Conservation (phyloP, 495 filamentous ascomycete genomes). For the Annulohypoxylon bovei region DNA sequence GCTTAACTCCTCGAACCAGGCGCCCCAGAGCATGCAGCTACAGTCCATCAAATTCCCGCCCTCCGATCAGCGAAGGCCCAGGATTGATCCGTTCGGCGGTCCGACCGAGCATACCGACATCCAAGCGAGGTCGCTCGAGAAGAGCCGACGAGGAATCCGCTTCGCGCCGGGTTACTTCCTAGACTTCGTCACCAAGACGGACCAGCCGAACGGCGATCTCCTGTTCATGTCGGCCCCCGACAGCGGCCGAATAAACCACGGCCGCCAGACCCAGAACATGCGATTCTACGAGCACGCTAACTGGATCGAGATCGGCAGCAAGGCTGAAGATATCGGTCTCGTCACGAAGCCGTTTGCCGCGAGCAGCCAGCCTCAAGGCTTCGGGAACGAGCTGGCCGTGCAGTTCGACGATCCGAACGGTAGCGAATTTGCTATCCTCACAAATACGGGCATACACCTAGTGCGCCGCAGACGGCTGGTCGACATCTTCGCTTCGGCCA, state of each 20-base stretch:
- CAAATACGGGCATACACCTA: constrained; percentile 86
- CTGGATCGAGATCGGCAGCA: constrained; percentile 76
- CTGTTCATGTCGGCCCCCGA: constrained; percentile 91
- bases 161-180: constrained; percentile 93
- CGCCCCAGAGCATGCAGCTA: constrained; percentile 95
- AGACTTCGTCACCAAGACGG: constrained; percentile 70
- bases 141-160: constrained; percentile 67
- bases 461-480: constrained; percentile 85
- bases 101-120: constrained; percentile 52
- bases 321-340: constrained; percentile 78
- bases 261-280: constrained; percentile 58
- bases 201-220: constrained; percentile 62
- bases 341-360: constrained; percentile 76
- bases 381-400: constrained; percentile 93
- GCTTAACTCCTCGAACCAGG: constrained; percentile 64
- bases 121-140: constrained; percentile 58
- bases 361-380: constrained; percentile 75
- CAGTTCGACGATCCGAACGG: constrained; percentile 84
- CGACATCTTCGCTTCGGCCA: constrained; percentile 87
- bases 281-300: constrained; percentile 75
- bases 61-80: constrained; percentile 40
- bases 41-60: constrained; percentile 95
- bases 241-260: constrained; percentile 77
- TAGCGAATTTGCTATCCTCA: constrained; percentile 88
- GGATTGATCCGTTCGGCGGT: constrained; percentile 38